Evolutionary conservation across 768 basidiomycete species (phyloP), one percentile per base, ranked within the genome.

Genomic region (Leccinum broughii): DNA sequence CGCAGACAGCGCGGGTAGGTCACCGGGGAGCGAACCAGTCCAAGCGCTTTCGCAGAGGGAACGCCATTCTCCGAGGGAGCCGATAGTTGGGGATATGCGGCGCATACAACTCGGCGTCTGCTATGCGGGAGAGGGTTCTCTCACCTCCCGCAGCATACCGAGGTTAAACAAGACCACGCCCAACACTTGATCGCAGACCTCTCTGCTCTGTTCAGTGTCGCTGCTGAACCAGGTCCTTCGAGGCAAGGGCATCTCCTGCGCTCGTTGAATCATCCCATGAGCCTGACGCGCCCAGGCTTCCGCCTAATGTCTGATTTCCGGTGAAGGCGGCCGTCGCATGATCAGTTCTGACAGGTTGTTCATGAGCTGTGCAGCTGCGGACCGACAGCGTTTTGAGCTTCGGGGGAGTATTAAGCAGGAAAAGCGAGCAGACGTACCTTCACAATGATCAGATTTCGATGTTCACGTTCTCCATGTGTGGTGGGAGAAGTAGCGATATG

Each of bases 221-320:
- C 59, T 59, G 8, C 51, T 52, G 32, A 72, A 64, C 70, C 70
- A 72, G 6, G 64, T 58, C 37, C 26, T 59, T 20, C 46, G 62
- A 60, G 64, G 62, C 55, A 60, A 48, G 5, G 71, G 64, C 37
- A 24, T 50, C 22, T 55, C 60, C 34, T 68, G 64, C 1, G 69
- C 72, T 8, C 67, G 65, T 39, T 76, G 71, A 39, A 78, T 70
- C 32, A 75, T 59, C 1, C 67, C 71, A 35, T 78, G 62, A 0
- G 82, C 84, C 63, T 84, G 83, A 34, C 75, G 77, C 4, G 85
- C 84, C 86, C 87, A 89, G 1, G 80, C 73, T 65, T 88, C 86
- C 1, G 88, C 87, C 57, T 77, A 76, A 44, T 72, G 69, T 30
- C 77, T 65, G 35, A 71, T 68, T 13, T 73, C 72, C 0, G 77